Evolutionary conservation across 495 filamentous ascomycete species (phyloP).

Genomic region (Astrothelium subdiscretum): DNA sequence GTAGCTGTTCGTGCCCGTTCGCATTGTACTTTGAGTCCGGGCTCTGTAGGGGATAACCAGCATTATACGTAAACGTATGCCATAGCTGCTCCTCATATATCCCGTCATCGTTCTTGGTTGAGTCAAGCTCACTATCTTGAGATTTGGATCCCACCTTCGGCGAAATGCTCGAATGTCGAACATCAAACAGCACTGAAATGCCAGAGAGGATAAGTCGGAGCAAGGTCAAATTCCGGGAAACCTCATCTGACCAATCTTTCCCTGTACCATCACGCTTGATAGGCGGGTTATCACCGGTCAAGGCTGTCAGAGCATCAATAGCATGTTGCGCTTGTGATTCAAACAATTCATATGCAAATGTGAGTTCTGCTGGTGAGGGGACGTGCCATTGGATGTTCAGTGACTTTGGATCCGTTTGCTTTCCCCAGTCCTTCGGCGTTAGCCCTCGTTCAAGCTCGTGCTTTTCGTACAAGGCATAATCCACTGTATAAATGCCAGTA

Average conservation of each 20-base stretch:
- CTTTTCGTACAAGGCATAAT: slow-evolving; percentile 75
- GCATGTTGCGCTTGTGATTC: slow-evolving; percentile 60
- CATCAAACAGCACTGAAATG: slow-evolving; percentile 77
- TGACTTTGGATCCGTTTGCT: slow-evolving; percentile 52
- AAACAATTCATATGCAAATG: slow-evolving; percentile 82
- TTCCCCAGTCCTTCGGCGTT: slow-evolving; percentile 68
- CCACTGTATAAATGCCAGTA: slow-evolving; percentile 83
- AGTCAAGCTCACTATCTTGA: slow-evolving; percentile 8
- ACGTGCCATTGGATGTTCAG: slow-evolving; percentile 87
- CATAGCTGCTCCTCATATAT: slow-evolving; percentile 36
- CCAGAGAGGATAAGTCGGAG: slow-evolving; percentile 78
- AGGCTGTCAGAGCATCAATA: slow-evolving; percentile 54
- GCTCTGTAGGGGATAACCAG: slow-evolving; percentile 69
- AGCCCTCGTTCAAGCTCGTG: slow-evolving; percentile 44
- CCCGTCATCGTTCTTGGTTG: slow-evolving; percentile 25
- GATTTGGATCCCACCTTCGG: slow-evolving; percentile 5
- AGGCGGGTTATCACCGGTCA: slow-evolving; percentile 71
- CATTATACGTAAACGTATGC: slow-evolving; percentile 64
- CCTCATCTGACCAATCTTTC: slow-evolving; percentile 97
- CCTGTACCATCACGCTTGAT: slow-evolving; percentile 88
- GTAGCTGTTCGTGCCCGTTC: slow-evolving; percentile 54
- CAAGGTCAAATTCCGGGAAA: slow-evolving; percentile 77
- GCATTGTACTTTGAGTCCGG: slow-evolving; percentile 21
- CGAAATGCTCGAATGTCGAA: slow-evolving; percentile 39
- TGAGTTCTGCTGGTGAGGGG: slow-evolving; percentile 62